Evolutionary conservation across 1,284 basidiomycete genomes (phyloP).

Genomic region (Trametes pubescens): DNA sequence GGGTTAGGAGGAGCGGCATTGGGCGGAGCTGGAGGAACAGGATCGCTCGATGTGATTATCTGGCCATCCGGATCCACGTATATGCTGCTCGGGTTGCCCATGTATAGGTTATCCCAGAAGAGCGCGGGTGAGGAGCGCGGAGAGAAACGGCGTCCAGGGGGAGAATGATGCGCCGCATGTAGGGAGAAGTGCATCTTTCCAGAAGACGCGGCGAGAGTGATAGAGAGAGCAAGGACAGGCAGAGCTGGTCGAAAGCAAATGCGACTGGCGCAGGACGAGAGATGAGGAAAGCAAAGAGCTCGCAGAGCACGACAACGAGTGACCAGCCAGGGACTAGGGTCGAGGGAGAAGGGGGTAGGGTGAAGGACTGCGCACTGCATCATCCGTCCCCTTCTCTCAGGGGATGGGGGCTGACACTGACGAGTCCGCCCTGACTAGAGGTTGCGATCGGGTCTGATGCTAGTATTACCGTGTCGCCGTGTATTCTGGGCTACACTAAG

Average conservation of each 20-base stretch:
- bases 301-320: slow-evolving; percentile 4
- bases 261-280: slow-evolving; percentile 16
- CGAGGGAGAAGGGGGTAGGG: neutral
- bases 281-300: slow-evolving; percentile 10
- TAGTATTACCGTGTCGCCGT: too few species aligned
- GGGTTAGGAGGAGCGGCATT: neutral
- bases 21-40: neutral
- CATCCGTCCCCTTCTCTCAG: neutral
- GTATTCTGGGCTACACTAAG: too few species aligned
- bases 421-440: neutral
- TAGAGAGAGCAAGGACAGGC: neutral
- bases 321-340: neutral
- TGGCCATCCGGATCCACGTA: slow-evolving; percentile 9
- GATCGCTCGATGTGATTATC: slow-evolving; percentile 1
- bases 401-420: neutral
- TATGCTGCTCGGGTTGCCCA: slow-evolving; percentile 12
- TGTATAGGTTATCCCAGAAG: slow-evolving; percentile 1
- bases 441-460: too few species aligned
- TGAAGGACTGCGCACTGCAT: too few species aligned
- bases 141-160: neutral
- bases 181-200: slow-evolving; percentile 14
- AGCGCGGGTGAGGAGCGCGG: slow-evolving; percentile 10
- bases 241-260: neutral
- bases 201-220: slow-evolving; percentile 1
- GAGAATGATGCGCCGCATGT: neutral